These are phyloP conservation scores for Exserohilum turcica DNA, from an alignment of 2,329 filamentous ascomycete genomes.

Conservation along the genomic window DNA sequence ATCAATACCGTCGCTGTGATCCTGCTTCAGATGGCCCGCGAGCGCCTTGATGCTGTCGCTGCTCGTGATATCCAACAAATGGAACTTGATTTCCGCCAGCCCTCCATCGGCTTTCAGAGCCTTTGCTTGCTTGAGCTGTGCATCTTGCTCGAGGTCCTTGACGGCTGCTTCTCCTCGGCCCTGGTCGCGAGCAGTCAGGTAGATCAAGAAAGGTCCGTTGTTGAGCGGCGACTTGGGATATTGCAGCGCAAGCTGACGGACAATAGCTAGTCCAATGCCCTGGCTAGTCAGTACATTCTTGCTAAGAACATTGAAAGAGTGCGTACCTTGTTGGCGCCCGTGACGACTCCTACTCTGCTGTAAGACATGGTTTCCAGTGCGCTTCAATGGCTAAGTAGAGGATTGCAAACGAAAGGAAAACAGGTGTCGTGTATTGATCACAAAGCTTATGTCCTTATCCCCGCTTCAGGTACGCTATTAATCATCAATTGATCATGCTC, in stretches of 20 bases:
- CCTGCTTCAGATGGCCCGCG: conserved; percentile 48
- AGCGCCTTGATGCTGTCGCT: conserved; percentile 53
- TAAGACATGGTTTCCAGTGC: conserved; percentile 32
- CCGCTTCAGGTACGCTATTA: conserved; percentile 1
- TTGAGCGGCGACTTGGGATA: conserved; percentile 58
- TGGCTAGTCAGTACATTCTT: conserved; percentile 16
- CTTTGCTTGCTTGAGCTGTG: conserved; percentile 53
- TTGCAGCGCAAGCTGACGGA: conserved; percentile 60
- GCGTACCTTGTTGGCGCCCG: conserved; percentile 59
- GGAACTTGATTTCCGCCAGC: conserved; percentile 55
- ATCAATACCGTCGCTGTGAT: conserved; percentile 57
- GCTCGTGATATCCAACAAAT: conserved; percentile 56
- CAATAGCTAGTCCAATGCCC: conserved; percentile 57
- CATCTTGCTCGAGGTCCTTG: conserved; percentile 51
- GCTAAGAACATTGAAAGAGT: background rate
- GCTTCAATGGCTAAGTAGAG: background rate
- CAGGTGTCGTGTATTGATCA: background rate
- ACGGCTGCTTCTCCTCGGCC: conserved; percentile 56
- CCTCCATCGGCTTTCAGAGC: conserved; percentile 47
- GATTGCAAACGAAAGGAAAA: background rate
- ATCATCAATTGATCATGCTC: conserved; percentile 3
- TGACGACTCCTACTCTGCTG: conserved; percentile 57
- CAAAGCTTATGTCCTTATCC: background rate
- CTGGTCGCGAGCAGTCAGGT: conserved; percentile 59
- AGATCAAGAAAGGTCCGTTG: conserved; percentile 57